Conservation (phyloP, 1,284 basidiomycete genomes). For the Mixia osmundae region DNA sequence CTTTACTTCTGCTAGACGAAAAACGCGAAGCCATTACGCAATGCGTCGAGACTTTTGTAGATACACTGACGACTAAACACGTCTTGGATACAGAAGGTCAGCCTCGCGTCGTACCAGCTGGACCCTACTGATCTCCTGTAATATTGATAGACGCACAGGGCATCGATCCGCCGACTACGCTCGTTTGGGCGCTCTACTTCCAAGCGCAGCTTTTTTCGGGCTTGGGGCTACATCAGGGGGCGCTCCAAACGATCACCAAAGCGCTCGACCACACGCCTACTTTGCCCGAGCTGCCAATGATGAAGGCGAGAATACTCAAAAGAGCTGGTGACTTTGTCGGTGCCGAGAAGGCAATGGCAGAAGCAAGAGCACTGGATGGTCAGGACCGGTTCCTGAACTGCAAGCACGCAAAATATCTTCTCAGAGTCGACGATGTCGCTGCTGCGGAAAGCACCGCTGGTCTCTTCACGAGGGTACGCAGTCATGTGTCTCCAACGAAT, state of each 20-base stretch:
- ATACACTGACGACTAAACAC: too few species aligned
- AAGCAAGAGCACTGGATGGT: conserved; percentile 63
- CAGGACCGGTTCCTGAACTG: conserved; percentile 93
- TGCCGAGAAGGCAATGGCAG: conserved; percentile 54
- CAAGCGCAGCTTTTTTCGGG: conserved; percentile 74
- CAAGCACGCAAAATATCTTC: conserved; percentile 74
- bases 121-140: too few species aligned
- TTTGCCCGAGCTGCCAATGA: conserved; percentile 70
- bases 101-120: too few species aligned
- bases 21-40: conserved; percentile 1
- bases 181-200: conserved; percentile 90
- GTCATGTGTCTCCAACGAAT: background rate
- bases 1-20: conserved; percentile 26
- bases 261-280: conserved; percentile 73
- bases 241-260: conserved; percentile 40
- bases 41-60: too few species aligned
- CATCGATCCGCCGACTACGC: conserved; percentile 48
- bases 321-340: conserved; percentile 55
- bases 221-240: conserved; percentile 28
- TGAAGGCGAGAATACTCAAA: conserved; percentile 64
- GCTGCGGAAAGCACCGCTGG: conserved; percentile 51
- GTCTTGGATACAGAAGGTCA: too few species aligned
- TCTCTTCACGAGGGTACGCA: conserved; percentile 60
- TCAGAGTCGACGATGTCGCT: conserved; percentile 52
- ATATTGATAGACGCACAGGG: conserved; percentile 14